Percentiles rank a stretch among this genome's conserved stretches.
Evolutionary conservation across 2,329 filamentous ascomycete species (phyloP).

Genomic region (Penicillium paneum): DNA sequence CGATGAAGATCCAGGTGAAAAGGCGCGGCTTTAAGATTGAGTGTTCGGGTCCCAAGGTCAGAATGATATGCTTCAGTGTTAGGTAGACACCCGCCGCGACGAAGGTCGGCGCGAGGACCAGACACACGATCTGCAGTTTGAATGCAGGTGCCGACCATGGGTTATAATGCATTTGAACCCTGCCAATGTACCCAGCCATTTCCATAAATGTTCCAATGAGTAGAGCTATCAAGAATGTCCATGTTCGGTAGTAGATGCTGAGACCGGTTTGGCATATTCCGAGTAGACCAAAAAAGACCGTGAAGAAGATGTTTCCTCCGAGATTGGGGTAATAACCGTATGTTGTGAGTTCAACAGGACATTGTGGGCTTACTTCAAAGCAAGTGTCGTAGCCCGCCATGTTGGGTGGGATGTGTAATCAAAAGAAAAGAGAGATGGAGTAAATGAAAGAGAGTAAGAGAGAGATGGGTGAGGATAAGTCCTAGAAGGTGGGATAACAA

Average conservation of each 20-base stretch:
- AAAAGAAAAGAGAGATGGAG: neutral
- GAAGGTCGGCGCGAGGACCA: conserved; percentile 58
- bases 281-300: conserved; percentile 50
- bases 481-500: neutral
- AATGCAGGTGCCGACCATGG: conserved; percentile 51
- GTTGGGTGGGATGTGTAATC: neutral
- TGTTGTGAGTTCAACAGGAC: conserved; percentile 47
- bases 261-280: conserved; percentile 49
- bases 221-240: conserved; percentile 54
- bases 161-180: conserved; percentile 53
- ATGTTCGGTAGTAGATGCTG: conserved; percentile 53
- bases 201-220: conserved; percentile 50
- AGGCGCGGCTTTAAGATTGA: conserved; percentile 48
- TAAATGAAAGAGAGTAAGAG: neutral
- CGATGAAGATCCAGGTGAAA: conserved; percentile 60
- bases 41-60: conserved; percentile 52
- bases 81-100: conserved; percentile 56
- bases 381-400: conserved; percentile 31
- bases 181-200: conserved; percentile 55
- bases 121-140: conserved; percentile 53
- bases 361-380: conserved; percentile 36
- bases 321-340: conserved; percentile 56
- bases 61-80: conserved; percentile 55
- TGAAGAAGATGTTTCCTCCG: conserved; percentile 52
- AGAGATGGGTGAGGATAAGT: neutral